Percentiles rank a stretch among this genome's conserved stretches.
phyloP scores from a whole-genome alignment of 169 alveolate species.

The Eimeria sp. region DNA sequence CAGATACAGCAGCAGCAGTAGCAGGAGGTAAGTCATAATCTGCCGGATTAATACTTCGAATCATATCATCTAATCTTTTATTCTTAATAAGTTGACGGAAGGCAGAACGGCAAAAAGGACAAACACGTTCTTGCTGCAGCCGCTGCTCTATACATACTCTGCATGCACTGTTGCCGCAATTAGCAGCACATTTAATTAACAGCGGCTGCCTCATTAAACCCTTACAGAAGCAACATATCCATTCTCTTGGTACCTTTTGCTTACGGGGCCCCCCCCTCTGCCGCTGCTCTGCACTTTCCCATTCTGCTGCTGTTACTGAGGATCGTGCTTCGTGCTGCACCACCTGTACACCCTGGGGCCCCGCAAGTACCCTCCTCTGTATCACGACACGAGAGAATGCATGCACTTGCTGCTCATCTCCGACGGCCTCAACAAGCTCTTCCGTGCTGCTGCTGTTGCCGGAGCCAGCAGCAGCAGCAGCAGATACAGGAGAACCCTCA shows the following conservation, averaged over 20 bases:
- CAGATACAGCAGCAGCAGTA: background rate
- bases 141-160: slow-evolving; percentile 24
- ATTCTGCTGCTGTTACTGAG: slow-evolving; percentile 35
- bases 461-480: no score
- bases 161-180: slow-evolving; percentile 72
- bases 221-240: slow-evolving; percentile 60
- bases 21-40: slow-evolving; percentile 45
- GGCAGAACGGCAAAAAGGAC: slow-evolving; percentile 52
- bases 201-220: slow-evolving; percentile 57
- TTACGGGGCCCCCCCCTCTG: slow-evolving; percentile 6
- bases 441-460: background rate
- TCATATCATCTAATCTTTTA: slow-evolving; percentile 64
- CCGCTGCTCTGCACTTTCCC: slow-evolving; percentile 25
- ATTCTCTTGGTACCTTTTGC: slow-evolving; percentile 60
- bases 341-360: background rate
- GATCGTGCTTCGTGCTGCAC: slow-evolving; percentile 47
- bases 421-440: slow-evolving; percentile 42
- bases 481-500: background rate
- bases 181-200: slow-evolving; percentile 36
- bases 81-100: slow-evolving; percentile 73
- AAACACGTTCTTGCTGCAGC: slow-evolving; percentile 16
- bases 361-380: slow-evolving; percentile 32
- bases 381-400: slow-evolving; percentile 44
- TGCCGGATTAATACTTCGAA: background rate
- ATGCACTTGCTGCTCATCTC: slow-evolving; percentile 59